Evolutionary conservation across 2,329 filamentous ascomycete species (phyloP).

Genomic region (Colletotrichum siamense): DNA sequence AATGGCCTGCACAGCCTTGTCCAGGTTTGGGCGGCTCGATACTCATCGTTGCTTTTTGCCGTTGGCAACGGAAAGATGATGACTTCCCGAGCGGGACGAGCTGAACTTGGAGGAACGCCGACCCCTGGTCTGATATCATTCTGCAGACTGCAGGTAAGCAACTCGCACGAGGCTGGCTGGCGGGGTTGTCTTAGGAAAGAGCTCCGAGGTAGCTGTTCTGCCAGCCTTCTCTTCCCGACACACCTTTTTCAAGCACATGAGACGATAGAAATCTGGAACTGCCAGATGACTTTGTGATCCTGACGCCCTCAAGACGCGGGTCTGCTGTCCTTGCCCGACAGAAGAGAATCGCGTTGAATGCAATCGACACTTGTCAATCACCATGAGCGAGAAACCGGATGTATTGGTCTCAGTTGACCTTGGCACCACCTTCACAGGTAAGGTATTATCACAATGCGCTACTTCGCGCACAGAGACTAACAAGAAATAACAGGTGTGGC

Average conservation of each 20-base stretch:
- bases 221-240: background rate
- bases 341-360: background rate
- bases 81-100: background rate
- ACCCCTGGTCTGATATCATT: background rate
- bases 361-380: background rate
- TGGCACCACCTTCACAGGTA: constrained; percentile 52
- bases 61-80: background rate
- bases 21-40: background rate
- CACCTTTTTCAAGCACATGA: background rate
- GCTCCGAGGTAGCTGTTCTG: background rate
- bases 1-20: background rate
- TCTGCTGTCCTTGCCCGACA: background rate
- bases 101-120: background rate
- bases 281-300: background rate
- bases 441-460: background rate
- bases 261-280: background rate
- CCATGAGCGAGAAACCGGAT: background rate
- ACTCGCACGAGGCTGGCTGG: background rate
- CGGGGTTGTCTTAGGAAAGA: background rate
- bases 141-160: background rate
- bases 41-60: background rate
- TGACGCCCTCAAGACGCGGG: background rate
- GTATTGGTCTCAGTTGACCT: constrained; percentile 49
- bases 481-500: constrained; percentile 33
- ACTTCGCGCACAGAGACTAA: accelerated